A percentile compares a stretch with the other conserved stretches of the same genome.
Evolutionary conservation across 495 filamentous ascomycete species (phyloP).

Genomic region (Xylaria telfairii): DNA sequence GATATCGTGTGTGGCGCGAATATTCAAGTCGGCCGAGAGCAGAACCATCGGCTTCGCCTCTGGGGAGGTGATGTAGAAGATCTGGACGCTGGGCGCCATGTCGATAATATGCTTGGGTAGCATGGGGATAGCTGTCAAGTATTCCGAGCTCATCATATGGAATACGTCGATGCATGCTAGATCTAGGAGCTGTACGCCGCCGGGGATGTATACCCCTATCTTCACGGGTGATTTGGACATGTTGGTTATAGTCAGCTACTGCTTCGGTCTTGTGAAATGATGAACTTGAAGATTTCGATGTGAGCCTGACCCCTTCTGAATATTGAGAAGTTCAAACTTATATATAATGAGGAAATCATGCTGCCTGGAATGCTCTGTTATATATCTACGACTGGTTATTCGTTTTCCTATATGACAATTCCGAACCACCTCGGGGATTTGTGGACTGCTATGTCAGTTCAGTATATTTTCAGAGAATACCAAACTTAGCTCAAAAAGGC

Average conservation of each 20-base stretch:
- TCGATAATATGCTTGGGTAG: slow-evolving; percentile 43
- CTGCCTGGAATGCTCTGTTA: neutral
- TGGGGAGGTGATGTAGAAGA: slow-evolving; percentile 52
- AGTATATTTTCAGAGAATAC: slow-evolving; percentile 17
- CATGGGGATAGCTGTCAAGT: slow-evolving; percentile 38
- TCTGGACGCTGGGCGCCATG: slow-evolving; percentile 47
- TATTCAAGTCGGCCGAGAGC: slow-evolving; percentile 42
- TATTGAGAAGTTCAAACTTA: neutral
- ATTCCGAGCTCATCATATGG: slow-evolving; percentile 51
- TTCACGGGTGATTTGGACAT: slow-evolving; percentile 21
- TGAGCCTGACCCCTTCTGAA: neutral
- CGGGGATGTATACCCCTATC: slow-evolving; percentile 48
- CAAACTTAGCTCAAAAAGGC: neutral
- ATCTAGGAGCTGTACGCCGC: slow-evolving; percentile 55
- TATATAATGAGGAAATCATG: neutral
- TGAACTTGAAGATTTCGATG: neutral
- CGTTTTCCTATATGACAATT: neutral
- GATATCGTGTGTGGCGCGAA: slow-evolving; percentile 49
- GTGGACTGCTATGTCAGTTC: neutral
- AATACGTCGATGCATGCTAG: slow-evolving; percentile 56
- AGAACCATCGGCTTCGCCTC: slow-evolving; percentile 32
- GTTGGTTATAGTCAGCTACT: neutral
- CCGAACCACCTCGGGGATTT: slow-evolving; percentile 16
- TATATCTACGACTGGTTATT: neutral
- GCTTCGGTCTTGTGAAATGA: neutral